These are phyloP conservation scores for Penicillium ochrochloron DNA, from an alignment of 495 filamentous ascomycete genomes.

Conservation along the genomic window DNA sequence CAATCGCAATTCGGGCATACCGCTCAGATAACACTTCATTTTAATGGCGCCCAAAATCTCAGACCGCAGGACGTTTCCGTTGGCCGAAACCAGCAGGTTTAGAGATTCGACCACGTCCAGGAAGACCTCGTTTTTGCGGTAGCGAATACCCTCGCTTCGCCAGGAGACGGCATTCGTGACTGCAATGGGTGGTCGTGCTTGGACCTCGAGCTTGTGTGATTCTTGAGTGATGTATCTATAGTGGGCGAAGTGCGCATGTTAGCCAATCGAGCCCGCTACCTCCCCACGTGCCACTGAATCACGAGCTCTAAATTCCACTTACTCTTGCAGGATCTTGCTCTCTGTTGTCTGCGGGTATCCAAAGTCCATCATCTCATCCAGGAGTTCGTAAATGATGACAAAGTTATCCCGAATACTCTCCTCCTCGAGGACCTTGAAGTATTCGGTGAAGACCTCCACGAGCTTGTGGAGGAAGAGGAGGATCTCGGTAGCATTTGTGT, in stretches of 20 bases:
- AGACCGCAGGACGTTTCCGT: conserved; percentile 93
- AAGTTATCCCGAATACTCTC: conserved; percentile 99
- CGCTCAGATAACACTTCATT: conserved; percentile 99
- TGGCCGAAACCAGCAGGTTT: conserved; percentile 92
- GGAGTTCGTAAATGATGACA: conserved; percentile 97
- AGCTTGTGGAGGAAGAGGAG: conserved; percentile 97
- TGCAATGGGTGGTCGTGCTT: conserved; percentile 98
- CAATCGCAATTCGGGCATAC: conserved; percentile 95
- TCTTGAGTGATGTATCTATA: conserved; percentile 95
- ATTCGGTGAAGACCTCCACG: conserved; percentile 99
- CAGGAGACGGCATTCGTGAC: conserved; percentile 98
- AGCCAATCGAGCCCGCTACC: conserved; percentile 4
- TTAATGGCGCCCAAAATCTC: conserved; percentile 98
- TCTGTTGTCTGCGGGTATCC: conserved; percentile 99
- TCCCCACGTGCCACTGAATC: conserved; percentile 4
- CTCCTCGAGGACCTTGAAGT: conserved; percentile 99
- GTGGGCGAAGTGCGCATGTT: conserved; percentile 11
- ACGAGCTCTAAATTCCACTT: conserved; percentile 23
- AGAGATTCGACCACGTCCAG: conserved; percentile 96
- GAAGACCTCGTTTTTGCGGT: conserved; percentile 99
- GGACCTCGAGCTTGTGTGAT: conserved; percentile 96
- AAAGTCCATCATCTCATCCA: conserved; percentile 99
- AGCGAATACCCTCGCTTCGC: conserved; percentile 97
- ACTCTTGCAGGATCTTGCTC: conserved; percentile 98
- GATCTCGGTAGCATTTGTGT: conserved; percentile 98